These are phyloP conservation scores for Colletotrichum neosansevieriae DNA, from an alignment of 2,329 filamentous ascomycete genomes.

Conservation along the genomic window DNA sequence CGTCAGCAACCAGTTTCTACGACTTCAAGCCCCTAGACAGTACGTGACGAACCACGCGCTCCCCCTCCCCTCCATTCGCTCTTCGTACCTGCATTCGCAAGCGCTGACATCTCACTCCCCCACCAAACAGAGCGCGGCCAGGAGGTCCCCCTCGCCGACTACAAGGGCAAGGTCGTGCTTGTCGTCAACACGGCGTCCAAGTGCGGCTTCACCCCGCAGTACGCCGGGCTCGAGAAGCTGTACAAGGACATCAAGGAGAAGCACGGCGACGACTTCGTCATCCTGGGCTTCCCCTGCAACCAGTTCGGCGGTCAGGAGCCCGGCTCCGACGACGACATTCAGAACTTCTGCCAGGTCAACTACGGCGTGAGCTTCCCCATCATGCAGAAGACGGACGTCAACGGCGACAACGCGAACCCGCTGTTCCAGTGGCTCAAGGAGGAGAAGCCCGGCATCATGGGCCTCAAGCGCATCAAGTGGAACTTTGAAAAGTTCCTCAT, in stretches of 20 bases:
- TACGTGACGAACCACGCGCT: conserved; percentile 59
- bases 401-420: conserved; percentile 84
- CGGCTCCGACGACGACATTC: conserved; percentile 83
- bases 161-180: conserved; percentile 93
- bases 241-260: conserved; percentile 81
- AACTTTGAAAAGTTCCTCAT: conserved; percentile 99
- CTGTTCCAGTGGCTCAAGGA: conserved; percentile 82
- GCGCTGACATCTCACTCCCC: conserved; percentile 3
- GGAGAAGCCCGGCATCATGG: conserved; percentile 84
- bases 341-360: conserved; percentile 90
- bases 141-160: conserved; percentile 75
- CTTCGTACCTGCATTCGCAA: not conserved
- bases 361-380: conserved; percentile 95
- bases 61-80: not conserved
- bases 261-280: conserved; percentile 81
- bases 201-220: conserved; percentile 98
- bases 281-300: conserved; percentile 98
- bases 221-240: conserved; percentile 88
- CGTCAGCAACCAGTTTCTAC: conserved; percentile 71
- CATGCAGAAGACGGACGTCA: conserved; percentile 92
- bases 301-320: conserved; percentile 95
- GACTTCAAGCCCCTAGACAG: conserved; percentile 88
- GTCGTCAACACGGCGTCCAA: conserved; percentile 98
- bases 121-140: conserved; percentile 74
- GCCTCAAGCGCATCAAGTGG: conserved; percentile 95